Conservation (phyloP, 1,284 basidiomycete species). For the Mrakiaceae sp. region DNA sequence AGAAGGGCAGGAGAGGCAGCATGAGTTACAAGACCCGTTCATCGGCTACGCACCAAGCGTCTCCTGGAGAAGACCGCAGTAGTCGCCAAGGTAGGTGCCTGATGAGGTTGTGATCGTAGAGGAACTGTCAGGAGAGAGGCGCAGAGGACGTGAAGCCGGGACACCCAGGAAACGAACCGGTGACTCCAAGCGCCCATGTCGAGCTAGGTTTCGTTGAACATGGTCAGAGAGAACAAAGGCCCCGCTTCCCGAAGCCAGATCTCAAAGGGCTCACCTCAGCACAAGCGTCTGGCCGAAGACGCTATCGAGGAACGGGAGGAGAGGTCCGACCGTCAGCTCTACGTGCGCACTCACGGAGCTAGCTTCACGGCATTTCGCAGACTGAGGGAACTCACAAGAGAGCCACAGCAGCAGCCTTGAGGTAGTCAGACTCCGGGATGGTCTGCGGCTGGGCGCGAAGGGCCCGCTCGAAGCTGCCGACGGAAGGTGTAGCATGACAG, state of each 20-base stretch:
- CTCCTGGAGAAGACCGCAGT: constrained; percentile 94
- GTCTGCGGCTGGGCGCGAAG: constrained; percentile 30
- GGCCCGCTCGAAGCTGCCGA: constrained; percentile 27
- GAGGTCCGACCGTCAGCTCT: too few species aligned
- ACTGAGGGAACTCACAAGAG: constrained; percentile 41
- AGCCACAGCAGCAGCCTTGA: constrained; percentile 49
- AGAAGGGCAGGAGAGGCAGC: neutral
- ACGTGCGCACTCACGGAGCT: too few species aligned
- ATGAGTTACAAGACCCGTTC: constrained; percentile 37
- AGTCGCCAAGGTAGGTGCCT: constrained; percentile 83
- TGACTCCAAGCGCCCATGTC: constrained; percentile 83
- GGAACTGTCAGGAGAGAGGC: too few species aligned
- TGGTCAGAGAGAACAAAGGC: too few species aligned
- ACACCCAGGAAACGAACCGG: constrained; percentile 43
- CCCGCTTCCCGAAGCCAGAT: too few species aligned
- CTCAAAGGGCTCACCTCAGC: constrained; percentile 28
- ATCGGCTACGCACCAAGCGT: constrained; percentile 7
- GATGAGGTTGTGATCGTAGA: neutral
- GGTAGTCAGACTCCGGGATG: constrained; percentile 44
- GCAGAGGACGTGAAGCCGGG: too few species aligned
- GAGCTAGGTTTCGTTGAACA: constrained; percentile 34
- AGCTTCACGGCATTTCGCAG: too few species aligned
- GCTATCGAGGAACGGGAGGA: neutral
- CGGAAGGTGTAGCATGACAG: neutral
- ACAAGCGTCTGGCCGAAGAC: constrained; percentile 67